phyloP scores from a whole-genome alignment of 2,329 filamentous ascomycete species.

The Neospermospora avenae region DNA sequence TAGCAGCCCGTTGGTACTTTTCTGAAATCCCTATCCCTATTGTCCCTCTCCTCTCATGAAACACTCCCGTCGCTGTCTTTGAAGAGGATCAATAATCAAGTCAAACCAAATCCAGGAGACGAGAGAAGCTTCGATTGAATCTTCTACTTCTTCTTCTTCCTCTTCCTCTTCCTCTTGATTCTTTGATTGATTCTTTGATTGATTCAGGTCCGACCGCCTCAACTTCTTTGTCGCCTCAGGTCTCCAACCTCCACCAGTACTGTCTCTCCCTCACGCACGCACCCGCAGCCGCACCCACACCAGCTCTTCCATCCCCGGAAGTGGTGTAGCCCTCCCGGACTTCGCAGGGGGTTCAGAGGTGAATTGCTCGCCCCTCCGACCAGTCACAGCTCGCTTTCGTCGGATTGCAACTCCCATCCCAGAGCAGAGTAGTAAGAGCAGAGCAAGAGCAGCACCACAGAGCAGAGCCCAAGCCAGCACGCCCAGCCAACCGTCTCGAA shows the following conservation, averaged over 20 bases:
- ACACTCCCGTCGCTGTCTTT: not conserved
- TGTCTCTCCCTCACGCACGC: not conserved
- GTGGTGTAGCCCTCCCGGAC: slow-evolving; percentile 6
- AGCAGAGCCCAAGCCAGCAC: not conserved
- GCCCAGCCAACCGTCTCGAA: slow-evolving; percentile 6
- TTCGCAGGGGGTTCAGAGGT: not conserved
- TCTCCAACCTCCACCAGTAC: no score
- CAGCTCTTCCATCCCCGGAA: not conserved
- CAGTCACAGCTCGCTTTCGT: not conserved
- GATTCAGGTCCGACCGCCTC: no score
- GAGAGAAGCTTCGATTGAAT: no score
- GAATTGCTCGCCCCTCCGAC: not conserved
- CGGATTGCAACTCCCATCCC: not conserved
- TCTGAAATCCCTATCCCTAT: not conserved
- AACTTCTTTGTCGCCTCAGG: no score
- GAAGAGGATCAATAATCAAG: no score
- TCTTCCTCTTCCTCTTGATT: not conserved
- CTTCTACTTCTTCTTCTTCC: not conserved
- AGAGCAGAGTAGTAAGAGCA: not conserved
- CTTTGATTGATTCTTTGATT: no score
- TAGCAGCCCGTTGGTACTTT: not conserved
- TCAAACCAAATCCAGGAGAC: no score
- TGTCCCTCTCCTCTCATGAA: not conserved
- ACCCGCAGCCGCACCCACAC: not conserved
- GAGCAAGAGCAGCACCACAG: not conserved